A percentile compares a stretch with the other conserved stretches of the same genome.
Conservation (phyloP, 1,284 basidiomycete genomes). For the Ustilago crameri region DNA sequence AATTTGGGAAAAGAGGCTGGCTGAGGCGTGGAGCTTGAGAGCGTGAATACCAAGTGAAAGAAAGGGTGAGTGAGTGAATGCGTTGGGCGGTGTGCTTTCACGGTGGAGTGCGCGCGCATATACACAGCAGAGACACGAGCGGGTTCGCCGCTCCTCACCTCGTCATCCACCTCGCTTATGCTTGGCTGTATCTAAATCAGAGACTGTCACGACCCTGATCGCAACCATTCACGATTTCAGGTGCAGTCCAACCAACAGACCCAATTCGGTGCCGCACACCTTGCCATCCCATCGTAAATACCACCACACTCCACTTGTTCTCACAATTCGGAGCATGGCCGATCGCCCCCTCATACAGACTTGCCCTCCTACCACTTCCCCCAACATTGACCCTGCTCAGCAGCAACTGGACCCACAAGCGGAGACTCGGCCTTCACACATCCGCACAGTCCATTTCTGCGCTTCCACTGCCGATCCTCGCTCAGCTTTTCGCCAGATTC, state of each 20-base stretch:
- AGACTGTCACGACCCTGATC: conserved; percentile 10
- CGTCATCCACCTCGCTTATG: conserved; percentile 1
- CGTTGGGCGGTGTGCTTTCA: too few species aligned
- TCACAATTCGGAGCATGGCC: conserved; percentile 26
- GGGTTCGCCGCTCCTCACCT: background rate
- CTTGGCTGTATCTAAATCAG: background rate
- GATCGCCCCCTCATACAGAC: conserved; percentile 6
- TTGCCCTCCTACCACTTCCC: background rate
- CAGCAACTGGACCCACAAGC: background rate
- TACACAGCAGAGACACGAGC: too few species aligned
- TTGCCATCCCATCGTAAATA: too few species aligned
- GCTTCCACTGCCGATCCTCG: background rate
- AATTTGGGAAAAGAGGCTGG: too few species aligned
- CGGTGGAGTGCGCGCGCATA: too few species aligned
- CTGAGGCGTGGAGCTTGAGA: too few species aligned
- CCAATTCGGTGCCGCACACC: background rate
- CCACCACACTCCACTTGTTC: background rate
- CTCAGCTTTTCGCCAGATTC: background rate
- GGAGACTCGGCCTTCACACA: background rate
- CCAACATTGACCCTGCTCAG: background rate
- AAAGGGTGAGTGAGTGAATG: too few species aligned
- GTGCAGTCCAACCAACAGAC: background rate
- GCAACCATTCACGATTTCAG: background rate
- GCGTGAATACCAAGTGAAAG: too few species aligned
- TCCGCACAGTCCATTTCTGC: conserved; percentile 18